phyloP scores from a whole-genome alignment of 2,329 filamentous ascomycete species.

The Stagonosporopsis vannaccii region DNA sequence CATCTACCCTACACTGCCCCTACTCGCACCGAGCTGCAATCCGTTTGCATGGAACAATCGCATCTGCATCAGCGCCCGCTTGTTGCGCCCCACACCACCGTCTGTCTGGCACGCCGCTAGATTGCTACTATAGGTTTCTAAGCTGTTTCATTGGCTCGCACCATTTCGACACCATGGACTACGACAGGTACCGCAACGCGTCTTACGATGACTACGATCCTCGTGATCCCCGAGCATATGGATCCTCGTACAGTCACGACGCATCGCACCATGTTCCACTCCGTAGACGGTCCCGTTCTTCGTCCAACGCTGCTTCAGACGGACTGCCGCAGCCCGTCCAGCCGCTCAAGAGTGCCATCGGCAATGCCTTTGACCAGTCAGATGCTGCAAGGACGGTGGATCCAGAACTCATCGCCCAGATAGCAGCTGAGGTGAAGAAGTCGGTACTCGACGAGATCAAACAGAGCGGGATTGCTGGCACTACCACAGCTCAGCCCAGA shows the following conservation, averaged over 20 bases:
- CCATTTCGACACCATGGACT: constrained; percentile 24
- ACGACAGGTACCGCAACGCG: constrained; percentile 51
- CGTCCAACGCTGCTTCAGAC: constrained; percentile 44
- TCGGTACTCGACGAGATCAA: constrained; percentile 57
- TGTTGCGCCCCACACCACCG: constrained; percentile 4
- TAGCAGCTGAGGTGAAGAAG: constrained; percentile 65
- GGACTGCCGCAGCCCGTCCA: constrained; percentile 49
- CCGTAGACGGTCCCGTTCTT: constrained; percentile 37
- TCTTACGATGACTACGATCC: constrained; percentile 17
- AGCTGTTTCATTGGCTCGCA: constrained; percentile 4
- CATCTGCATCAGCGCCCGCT: constrained; percentile 2
- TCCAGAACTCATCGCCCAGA: constrained; percentile 67
- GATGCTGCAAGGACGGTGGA: constrained; percentile 61
- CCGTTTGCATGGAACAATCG: constrained; percentile 10
- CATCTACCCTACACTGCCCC: constrained; percentile 4
- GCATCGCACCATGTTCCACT: constrained; percentile 33
- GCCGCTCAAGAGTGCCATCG: constrained; percentile 65
- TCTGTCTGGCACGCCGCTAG: constrained; percentile 10
- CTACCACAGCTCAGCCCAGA: constrained; percentile 39
- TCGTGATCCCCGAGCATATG: constrained; percentile 22
- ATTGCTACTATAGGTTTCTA: constrained; percentile 9
- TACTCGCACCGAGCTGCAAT: background rate
- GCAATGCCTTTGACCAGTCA: constrained; percentile 62
- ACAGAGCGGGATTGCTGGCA: constrained; percentile 45
- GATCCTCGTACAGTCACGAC: constrained; percentile 35